These are phyloP conservation scores for Coemansia sp. DNA, from an alignment of 192 early-diverging fungal species.

Conservation along the genomic window DNA sequence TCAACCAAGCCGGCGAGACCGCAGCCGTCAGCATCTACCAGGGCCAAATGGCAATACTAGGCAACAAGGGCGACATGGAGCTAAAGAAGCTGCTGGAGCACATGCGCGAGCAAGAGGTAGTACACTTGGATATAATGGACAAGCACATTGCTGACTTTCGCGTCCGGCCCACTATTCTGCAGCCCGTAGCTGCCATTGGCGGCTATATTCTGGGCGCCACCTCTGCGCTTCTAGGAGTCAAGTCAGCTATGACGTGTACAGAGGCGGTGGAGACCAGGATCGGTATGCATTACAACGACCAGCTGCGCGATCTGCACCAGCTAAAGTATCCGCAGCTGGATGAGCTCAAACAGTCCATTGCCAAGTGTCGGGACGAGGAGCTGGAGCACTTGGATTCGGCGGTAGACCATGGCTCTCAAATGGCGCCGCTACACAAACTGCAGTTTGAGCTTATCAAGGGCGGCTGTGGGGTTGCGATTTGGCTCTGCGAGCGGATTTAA, in stretches of 20 bases:
- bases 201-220: conserved; percentile 83
- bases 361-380: conserved; percentile 92
- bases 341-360: conserved; percentile 60
- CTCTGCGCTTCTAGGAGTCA: conserved; percentile 87
- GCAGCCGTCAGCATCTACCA: conserved; percentile 95
- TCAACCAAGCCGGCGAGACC: conserved; percentile 95
- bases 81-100: conserved; percentile 75
- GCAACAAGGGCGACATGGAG: conserved; percentile 57
- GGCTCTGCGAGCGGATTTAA: conserved; percentile 82
- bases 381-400: conserved; percentile 91
- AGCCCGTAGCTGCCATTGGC: conserved; percentile 82
- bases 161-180: conserved; percentile 80
- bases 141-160: conserved; percentile 68
- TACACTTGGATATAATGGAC: conserved; percentile 80
- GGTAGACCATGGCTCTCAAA: conserved; percentile 75
- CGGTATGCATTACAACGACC: conserved; percentile 94
- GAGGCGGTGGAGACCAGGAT: conserved; percentile 97
- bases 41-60: conserved; percentile 85
- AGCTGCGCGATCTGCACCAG: conserved; percentile 78
- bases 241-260: conserved; percentile 98
- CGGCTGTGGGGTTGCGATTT: conserved; percentile 91
- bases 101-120: conserved; percentile 95
- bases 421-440: conserved; percentile 76
- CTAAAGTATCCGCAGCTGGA: conserved; percentile 70
- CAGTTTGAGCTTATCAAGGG: conserved; percentile 76